Evolutionary conservation across 2,329 filamentous ascomycete species (phyloP).

Genomic region (Emergomyces africanus): DNA sequence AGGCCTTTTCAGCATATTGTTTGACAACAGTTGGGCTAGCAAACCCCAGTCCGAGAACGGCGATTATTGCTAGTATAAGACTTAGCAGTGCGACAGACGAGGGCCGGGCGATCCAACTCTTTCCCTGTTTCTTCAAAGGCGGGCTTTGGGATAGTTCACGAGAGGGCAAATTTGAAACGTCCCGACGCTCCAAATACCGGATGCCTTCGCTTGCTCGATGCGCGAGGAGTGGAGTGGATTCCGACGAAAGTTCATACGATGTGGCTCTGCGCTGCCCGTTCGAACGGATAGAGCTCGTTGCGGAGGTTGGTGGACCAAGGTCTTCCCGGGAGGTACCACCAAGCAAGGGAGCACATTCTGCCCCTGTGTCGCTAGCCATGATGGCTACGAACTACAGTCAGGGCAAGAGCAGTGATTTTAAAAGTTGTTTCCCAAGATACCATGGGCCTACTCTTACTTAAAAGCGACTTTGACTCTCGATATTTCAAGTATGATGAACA

Average conservation of each 20-base stretch:
- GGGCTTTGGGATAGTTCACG: slow-evolving; percentile 10
- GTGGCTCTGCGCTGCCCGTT: slow-evolving; percentile 11
- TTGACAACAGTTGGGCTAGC: slow-evolving; percentile 68
- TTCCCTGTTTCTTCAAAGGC: slow-evolving; percentile 11
- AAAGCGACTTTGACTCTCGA: neutral
- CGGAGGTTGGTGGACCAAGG: neutral
- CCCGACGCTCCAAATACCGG: slow-evolving; percentile 13
- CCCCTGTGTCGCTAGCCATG: slow-evolving; percentile 7
- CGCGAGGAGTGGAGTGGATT: slow-evolving; percentile 31
- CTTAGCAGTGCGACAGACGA: slow-evolving; percentile 60
- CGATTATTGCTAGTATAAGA: slow-evolving; percentile 49
- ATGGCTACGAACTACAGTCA: neutral
- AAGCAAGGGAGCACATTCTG: slow-evolving; percentile 4
- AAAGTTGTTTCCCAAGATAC: neutral
- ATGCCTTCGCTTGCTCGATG: slow-evolving; percentile 21
- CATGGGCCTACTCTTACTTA: neutral
- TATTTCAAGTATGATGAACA: neutral
- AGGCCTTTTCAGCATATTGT: slow-evolving; percentile 73
- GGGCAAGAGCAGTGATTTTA: neutral
- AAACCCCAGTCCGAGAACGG: slow-evolving; percentile 67
- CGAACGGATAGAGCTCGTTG: slow-evolving; percentile 11
- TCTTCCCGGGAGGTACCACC: neutral
- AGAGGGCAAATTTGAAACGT: slow-evolving; percentile 15
- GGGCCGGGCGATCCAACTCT: slow-evolving; percentile 50
- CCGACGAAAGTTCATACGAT: slow-evolving; percentile 26